These are phyloP conservation scores for Cladophialophora immunda DNA, from an alignment of 2,329 filamentous ascomycete genomes.

Conservation along the genomic window DNA sequence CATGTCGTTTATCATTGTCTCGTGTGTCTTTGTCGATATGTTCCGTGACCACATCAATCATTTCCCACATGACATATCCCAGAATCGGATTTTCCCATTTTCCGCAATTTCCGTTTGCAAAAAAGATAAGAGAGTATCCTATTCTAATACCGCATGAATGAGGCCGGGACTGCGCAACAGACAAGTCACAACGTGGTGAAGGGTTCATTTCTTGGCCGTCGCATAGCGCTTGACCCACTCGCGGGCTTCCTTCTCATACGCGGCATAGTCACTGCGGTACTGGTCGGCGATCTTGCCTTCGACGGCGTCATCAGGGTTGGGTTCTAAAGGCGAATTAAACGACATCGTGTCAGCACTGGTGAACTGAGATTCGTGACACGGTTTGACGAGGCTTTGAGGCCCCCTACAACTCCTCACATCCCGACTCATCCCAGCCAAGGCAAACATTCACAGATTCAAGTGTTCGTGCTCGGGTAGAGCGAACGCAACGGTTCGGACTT, in stretches of 20 bases:
- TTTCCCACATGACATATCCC: not conserved
- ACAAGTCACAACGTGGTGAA: not conserved
- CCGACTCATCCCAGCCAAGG: not conserved
- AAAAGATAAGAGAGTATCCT: not conserved
- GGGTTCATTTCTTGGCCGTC: conserved; percentile 48
- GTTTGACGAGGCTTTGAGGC: not conserved
- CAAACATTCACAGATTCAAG: not conserved
- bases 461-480: not conserved
- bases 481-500: not conserved
- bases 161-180: not conserved
- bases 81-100: not conserved
- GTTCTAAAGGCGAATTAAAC: conserved; percentile 60
- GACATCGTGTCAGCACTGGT: not conserved
- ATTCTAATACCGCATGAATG: not conserved
- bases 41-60: not conserved
- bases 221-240: conserved; percentile 80
- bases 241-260: conserved; percentile 78
- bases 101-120: not conserved
- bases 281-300: conserved; percentile 87
- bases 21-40: not conserved
- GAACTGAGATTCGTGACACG: not conserved
- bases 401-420: not conserved
- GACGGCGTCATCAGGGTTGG: conserved; percentile 88
- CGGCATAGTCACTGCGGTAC: conserved; percentile 72
- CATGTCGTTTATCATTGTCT: not conserved